phyloP scores from a whole-genome alignment of 2,329 filamentous ascomycete genomes.

The Claviceps humidiphila region DNA sequence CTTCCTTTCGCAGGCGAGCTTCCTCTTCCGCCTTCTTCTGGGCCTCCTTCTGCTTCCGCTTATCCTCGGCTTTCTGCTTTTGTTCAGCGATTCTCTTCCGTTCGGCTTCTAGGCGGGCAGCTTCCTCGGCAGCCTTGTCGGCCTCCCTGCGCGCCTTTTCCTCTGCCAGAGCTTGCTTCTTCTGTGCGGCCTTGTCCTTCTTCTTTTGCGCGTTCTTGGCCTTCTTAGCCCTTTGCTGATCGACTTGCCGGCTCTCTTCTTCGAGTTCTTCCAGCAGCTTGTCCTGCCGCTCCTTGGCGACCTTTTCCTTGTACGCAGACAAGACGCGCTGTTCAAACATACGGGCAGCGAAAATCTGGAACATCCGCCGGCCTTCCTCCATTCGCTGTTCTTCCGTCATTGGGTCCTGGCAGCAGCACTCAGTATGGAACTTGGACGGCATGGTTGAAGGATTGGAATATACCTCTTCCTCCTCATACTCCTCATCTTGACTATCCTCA shows the following conservation, averaged over 20 bases:
- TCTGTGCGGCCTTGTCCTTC: constrained; percentile 83
- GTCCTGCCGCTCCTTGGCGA: constrained; percentile 80
- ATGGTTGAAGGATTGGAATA: constrained; percentile 30
- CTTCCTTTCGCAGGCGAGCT: constrained; percentile 71
- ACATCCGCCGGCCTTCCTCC: constrained; percentile 97
- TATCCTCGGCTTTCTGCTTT: constrained; percentile 72
- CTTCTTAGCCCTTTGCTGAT: constrained; percentile 80
- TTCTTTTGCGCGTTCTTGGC: constrained; percentile 88
- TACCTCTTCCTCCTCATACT: constrained; percentile 72
- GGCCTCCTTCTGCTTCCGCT: constrained; percentile 78
- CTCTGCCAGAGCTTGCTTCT: constrained; percentile 81
- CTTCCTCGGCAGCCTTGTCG: constrained; percentile 79
- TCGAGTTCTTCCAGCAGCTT: constrained; percentile 84
- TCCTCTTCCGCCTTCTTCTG: constrained; percentile 86
- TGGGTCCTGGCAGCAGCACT: constrained; percentile 55
- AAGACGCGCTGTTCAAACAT: constrained; percentile 99
- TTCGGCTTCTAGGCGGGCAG: constrained; percentile 60
- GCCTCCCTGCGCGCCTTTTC: constrained; percentile 80
- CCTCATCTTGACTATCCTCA: constrained; percentile 48
- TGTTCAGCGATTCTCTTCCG: constrained; percentile 70
- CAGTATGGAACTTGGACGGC: constrained; percentile 27
- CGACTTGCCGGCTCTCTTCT: constrained; percentile 65
- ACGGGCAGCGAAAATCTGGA: constrained; percentile 95
- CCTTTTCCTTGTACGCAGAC: constrained; percentile 95
- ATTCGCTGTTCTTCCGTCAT: constrained; percentile 98